Conservation (phyloP, 345 rosid species). For the Laguncularia racemosa region DNA sequence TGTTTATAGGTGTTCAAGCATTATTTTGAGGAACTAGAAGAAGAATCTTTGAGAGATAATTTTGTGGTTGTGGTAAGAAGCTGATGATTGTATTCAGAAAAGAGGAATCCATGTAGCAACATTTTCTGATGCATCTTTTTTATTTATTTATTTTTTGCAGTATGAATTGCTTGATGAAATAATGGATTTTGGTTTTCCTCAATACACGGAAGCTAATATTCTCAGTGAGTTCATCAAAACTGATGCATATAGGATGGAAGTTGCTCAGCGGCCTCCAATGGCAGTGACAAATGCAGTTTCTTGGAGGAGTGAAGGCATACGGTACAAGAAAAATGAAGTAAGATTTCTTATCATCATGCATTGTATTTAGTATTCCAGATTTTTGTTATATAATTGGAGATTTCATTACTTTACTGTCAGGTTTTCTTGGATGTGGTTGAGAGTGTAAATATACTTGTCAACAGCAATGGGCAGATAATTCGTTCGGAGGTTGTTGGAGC, state of each 20-base stretch:
- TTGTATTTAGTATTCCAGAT: background rate
- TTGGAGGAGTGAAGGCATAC: constrained; percentile 95
- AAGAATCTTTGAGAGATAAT: constrained; percentile 95
- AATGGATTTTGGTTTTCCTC: constrained; percentile 98
- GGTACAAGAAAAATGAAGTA: constrained; percentile 89
- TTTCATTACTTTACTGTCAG: constrained; percentile 26
- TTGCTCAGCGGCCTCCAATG: constrained; percentile 95
- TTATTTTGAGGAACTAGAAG: constrained; percentile 93
- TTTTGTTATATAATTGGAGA: constrained; percentile 6
- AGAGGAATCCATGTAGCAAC: too few relatives aligned
- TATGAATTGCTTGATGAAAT: constrained; percentile 98
- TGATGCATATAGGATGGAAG: constrained; percentile 97
- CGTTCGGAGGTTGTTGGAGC: constrained; percentile 98
- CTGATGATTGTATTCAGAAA: background rate
- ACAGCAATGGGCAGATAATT: constrained; percentile 91
- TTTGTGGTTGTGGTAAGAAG: constrained; percentile 93
- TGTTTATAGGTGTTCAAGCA: constrained; percentile 74
- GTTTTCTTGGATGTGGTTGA: constrained; percentile 95
- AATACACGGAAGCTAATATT: constrained; percentile 85
- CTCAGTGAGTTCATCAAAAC: constrained; percentile 96
- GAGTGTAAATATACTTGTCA: constrained; percentile 91
- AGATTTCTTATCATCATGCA: constrained; percentile 13
- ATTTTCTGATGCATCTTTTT: background rate
- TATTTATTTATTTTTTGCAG: constrained; percentile 24
- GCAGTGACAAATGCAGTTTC: constrained; percentile 98